Evolutionary conservation across 2,329 filamentous ascomycete species (phyloP).

Genomic region (Aspergillus costaricaensis): DNA sequence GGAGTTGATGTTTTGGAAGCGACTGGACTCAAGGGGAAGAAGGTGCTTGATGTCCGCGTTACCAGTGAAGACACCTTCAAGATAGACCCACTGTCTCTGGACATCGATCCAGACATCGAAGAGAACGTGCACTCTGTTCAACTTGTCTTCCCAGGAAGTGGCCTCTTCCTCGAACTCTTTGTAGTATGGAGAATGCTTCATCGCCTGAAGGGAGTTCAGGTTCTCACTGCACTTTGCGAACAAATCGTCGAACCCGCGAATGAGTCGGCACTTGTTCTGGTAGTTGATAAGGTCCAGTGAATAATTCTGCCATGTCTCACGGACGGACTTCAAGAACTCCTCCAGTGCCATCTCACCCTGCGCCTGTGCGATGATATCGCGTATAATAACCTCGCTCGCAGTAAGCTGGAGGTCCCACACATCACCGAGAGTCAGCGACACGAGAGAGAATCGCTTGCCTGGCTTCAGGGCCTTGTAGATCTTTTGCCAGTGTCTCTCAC

Average conservation of each 20-base stretch:
- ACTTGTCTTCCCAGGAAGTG: conserved; percentile 93
- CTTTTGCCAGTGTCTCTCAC: conserved; percentile 94
- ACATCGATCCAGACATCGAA: conserved; percentile 99
- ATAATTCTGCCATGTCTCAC: conserved; percentile 96
- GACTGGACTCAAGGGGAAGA: conserved; percentile 90
- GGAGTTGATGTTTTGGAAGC: conserved; percentile 99
- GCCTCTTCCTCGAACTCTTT: conserved; percentile 99
- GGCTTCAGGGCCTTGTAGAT: conserved; percentile 96
- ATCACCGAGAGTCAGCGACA: conserved; percentile 94
- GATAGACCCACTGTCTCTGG: conserved; percentile 99
- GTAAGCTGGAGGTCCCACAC: conserved; percentile 96
- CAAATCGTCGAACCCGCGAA: conserved; percentile 95
- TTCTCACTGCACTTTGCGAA: conserved; percentile 99
- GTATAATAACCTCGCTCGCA: conserved; percentile 82
- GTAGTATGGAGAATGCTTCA: conserved; percentile 99
- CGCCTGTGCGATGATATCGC: conserved; percentile 90
- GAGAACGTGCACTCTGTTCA: conserved; percentile 94
- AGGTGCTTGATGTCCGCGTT: conserved; percentile 99
- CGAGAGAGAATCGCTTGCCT: conserved; percentile 87
- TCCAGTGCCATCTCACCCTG: conserved; percentile 98
- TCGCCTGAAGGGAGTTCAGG: conserved; percentile 93
- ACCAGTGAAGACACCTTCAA: conserved; percentile 97
- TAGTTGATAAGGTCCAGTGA: conserved; percentile 93
- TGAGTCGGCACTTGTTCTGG: conserved; percentile 96
- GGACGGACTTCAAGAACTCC: conserved; percentile 94